A percentile compares a stretch with the other conserved stretches of the same genome.
Conservation (phyloP, 352 stramenopile genomes). For the Phytophthora megakarya region DNA sequence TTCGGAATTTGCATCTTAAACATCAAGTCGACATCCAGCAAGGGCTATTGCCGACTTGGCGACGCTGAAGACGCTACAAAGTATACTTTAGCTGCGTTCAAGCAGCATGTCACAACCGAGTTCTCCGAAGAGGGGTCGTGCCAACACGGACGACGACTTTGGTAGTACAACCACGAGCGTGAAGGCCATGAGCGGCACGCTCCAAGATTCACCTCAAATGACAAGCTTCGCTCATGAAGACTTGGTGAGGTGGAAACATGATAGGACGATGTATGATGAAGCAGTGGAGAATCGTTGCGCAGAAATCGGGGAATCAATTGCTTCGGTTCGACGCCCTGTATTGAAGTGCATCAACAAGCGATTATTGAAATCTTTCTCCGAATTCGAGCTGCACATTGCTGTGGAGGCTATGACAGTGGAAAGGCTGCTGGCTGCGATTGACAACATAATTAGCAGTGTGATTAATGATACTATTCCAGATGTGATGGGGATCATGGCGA, state of each 20-base stretch:
- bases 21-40: neutral
- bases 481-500: constrained; percentile 3
- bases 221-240: constrained; percentile 9
- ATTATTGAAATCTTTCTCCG: constrained; percentile 2
- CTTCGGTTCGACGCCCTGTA: neutral
- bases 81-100: constrained; percentile 14
- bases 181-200: neutral
- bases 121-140: constrained; percentile 1
- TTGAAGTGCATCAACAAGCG: constrained; percentile 6
- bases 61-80: constrained; percentile 14
- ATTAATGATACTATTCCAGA: constrained; percentile 1
- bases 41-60: neutral
- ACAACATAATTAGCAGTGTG: neutral
- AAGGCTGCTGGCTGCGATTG: neutral
- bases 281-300: constrained; percentile 1
- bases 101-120: constrained; percentile 5
- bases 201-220: constrained; percentile 3
- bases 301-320: constrained; percentile 1
- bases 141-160: constrained; percentile 3
- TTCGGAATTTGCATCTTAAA: neutral
- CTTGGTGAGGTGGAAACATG: constrained; percentile 11
- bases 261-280: neutral
- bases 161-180: constrained; percentile 1
- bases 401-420: neutral
- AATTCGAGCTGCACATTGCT: neutral